Conservation (phyloP, 257 asterid species). For the Eucommia ulmoides region DNA sequence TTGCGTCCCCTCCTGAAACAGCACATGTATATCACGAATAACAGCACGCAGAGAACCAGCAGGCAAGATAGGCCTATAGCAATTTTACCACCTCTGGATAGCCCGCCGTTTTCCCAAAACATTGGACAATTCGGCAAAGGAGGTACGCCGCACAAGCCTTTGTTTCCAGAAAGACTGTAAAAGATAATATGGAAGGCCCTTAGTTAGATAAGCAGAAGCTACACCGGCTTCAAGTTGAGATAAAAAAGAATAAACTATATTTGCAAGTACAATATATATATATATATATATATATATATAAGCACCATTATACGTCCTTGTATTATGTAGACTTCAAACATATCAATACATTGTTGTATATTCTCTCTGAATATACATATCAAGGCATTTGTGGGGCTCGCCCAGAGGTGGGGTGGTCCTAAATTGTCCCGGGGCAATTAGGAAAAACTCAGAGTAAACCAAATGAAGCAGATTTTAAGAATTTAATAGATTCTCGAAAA, state of each 20-base stretch:
- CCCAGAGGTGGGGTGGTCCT: too few species aligned
- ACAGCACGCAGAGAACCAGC: conserved; percentile 26
- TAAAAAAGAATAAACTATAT: too few species aligned
- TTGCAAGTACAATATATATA: too few species aligned
- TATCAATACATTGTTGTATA: too few species aligned
- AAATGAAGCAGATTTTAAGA: background rate
- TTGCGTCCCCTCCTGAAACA: conserved; percentile 46
- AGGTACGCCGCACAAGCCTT: conserved; percentile 84
- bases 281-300: too few species aligned
- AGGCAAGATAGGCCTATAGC: conserved; percentile 54
- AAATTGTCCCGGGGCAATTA: too few species aligned
- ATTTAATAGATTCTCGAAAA: background rate
- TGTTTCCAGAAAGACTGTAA: conserved; percentile 73
- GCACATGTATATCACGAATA: conserved; percentile 28
- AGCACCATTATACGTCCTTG: too few species aligned
- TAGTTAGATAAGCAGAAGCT: conserved; percentile 2
- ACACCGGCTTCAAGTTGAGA: background rate
- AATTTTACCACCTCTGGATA: conserved; percentile 65
- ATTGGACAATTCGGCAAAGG: conserved; percentile 68
- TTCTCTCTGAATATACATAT: too few species aligned
- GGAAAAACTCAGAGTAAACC: too few species aligned
- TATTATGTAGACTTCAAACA: too few species aligned
- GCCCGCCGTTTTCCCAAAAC: conserved; percentile 72
- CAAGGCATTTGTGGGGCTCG: too few species aligned
- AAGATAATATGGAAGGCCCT: conserved; percentile 5